phyloP scores from a whole-genome alignment of 495 filamentous ascomycete species.

The Neurospora sp. region DNA sequence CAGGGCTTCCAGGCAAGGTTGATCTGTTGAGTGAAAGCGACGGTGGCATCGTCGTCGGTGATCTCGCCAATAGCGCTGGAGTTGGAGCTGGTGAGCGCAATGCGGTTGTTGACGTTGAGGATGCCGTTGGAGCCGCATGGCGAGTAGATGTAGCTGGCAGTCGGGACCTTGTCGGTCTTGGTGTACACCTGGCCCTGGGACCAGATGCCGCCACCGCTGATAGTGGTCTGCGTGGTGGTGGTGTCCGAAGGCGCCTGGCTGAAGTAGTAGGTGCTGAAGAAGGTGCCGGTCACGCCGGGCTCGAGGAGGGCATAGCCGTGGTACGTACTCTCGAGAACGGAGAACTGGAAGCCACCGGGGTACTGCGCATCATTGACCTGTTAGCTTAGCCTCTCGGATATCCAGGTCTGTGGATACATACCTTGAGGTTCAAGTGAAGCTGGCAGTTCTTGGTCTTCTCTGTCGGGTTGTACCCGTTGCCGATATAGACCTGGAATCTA shows the following conservation, averaged over 20 bases:
- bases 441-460: conserved; percentile 51
- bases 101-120: conserved; percentile 52
- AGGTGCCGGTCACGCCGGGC: conserved; percentile 41
- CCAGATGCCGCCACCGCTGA: conserved; percentile 38
- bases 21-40: conserved; percentile 45
- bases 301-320: conserved; percentile 48
- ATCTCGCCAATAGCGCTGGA: conserved; percentile 35
- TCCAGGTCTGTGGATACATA: neutral
- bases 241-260: conserved; percentile 36
- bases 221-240: conserved; percentile 41
- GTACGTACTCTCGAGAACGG: conserved; percentile 44
- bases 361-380: conserved; percentile 19
- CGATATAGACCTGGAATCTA: conserved; percentile 47
- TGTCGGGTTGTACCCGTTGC: conserved; percentile 27
- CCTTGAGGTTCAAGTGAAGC: conserved; percentile 44
- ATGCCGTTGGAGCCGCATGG: conserved; percentile 46
- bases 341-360: conserved; percentile 50
- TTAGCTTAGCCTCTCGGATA: neutral
- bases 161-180: conserved; percentile 43
- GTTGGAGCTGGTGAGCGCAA: conserved; percentile 38
- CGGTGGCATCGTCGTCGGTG: conserved; percentile 47
- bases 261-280: conserved; percentile 51
- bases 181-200: conserved; percentile 44
- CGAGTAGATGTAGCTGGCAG: conserved; percentile 45
- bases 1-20: conserved; percentile 43